These are phyloP conservation scores for Ceratocystis huliohia DNA, from an alignment of 2,329 filamentous ascomycete species.

Conservation along the genomic window DNA sequence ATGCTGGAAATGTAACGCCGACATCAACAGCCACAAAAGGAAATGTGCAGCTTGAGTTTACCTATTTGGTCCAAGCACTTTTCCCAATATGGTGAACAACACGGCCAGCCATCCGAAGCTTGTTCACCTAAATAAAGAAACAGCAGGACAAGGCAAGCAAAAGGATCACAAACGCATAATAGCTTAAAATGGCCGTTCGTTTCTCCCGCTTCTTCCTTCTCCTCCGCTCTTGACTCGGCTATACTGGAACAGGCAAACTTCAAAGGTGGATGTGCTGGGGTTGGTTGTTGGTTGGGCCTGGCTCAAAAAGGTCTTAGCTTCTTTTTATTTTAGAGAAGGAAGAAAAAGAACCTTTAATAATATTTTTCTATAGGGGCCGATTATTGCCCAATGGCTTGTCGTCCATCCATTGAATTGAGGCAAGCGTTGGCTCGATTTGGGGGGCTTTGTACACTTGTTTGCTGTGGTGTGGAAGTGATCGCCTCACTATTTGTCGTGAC, in stretches of 20 bases:
- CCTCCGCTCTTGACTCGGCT: not conserved
- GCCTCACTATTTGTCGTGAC: no score
- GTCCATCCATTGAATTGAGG: no score
- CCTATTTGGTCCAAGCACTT: conserved; percentile 6
- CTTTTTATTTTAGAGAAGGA: no score
- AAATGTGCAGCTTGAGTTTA: not conserved
- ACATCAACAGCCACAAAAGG: not conserved
- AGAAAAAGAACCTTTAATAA: no score
- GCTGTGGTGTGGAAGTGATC: no score
- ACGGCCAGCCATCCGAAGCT: not conserved
- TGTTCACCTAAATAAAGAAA: not conserved
- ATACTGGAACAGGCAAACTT: conserved; percentile 3
- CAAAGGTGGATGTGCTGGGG: not conserved
- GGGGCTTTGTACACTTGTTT: no score
- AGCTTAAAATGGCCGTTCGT: not conserved
- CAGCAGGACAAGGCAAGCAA: not conserved
- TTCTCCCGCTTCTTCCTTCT: not conserved
- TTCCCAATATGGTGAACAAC: conserved; percentile 7
- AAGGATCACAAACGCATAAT: not conserved
- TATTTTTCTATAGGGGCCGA: no score
- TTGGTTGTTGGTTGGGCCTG: not conserved
- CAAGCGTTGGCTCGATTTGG: no score
- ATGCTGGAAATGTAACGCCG: not conserved
- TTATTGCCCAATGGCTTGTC: no score
- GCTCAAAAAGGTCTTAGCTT: no score